Conservation (phyloP, 1,139 yeast genomes). For the Kazachstania sp. region DNA sequence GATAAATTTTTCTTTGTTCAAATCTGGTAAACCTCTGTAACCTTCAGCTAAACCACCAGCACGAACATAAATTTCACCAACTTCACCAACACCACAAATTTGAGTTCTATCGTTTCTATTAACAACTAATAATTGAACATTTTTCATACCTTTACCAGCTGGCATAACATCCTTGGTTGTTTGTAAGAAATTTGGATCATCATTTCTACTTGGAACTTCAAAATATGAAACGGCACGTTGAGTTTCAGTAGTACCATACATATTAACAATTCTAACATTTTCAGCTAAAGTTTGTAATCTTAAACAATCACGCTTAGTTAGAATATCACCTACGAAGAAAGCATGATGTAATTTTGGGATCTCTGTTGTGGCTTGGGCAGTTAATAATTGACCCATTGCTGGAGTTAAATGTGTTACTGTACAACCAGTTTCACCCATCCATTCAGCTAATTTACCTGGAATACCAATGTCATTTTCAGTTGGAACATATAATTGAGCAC, state of each 20-base stretch:
- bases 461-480: slow-evolving; percentile 97
- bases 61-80: slow-evolving; percentile 95
- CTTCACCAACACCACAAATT: slow-evolving; percentile 96
- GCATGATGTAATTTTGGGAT: slow-evolving; percentile 89
- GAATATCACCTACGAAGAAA: slow-evolving; percentile 94
- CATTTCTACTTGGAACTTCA: slow-evolving; percentile 67
- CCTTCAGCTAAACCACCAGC: slow-evolving; percentile 98
- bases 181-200: slow-evolving; percentile 66
- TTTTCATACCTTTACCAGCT: slow-evolving; percentile 95
- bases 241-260: slow-evolving; percentile 99
- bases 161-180: slow-evolving; percentile 94
- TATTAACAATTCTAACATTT: slow-evolving; percentile 84
- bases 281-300: slow-evolving; percentile 86
- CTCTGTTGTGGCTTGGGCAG: slow-evolving; percentile 91
- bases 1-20: slow-evolving; percentile 79
- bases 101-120: slow-evolving; percentile 81
- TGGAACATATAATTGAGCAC: slow-evolving; percentile 88
- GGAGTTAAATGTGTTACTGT: slow-evolving; percentile 97
- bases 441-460: slow-evolving; percentile 92
- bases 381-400: slow-evolving; percentile 95
- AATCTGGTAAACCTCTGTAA: slow-evolving; percentile 81
- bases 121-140: slow-evolving; percentile 88
- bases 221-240: slow-evolving; percentile 95
- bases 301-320: slow-evolving; percentile 93
- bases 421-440: slow-evolving; percentile 91